phyloP scores from a whole-genome alignment of 2,329 filamentous ascomycete species.

The Colletotrichum sp. region DNA sequence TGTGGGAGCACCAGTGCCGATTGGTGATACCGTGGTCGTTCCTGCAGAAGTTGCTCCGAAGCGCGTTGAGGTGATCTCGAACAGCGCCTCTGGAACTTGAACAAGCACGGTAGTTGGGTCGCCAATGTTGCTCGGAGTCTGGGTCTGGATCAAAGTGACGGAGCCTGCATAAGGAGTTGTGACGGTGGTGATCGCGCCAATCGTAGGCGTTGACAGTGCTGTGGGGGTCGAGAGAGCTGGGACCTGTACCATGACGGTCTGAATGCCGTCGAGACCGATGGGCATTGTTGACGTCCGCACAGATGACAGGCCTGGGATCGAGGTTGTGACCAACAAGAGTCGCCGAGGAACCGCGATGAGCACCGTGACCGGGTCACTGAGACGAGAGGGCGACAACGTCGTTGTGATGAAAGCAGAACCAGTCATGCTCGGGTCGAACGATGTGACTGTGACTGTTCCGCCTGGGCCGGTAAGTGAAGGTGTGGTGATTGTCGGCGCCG shows the following conservation, averaged over 20 bases:
- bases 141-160: neutral
- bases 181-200: neutral
- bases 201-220: neutral
- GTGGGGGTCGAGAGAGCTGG: neutral
- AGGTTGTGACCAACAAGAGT: neutral
- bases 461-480: neutral
- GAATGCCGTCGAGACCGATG: neutral
- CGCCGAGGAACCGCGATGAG: neutral
- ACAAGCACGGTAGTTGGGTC: constrained; percentile 6
- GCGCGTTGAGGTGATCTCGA: neutral
- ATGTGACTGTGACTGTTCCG: neutral
- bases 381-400: neutral
- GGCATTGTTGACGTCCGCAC: neutral
- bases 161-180: neutral
- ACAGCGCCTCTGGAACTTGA: neutral
- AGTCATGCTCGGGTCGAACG: neutral
- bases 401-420: neutral
- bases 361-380: neutral
- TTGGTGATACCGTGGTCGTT: neutral
- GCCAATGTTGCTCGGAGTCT: neutral
- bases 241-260: neutral
- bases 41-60: constrained; percentile 5
- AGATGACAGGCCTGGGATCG: neutral
- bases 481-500: neutral
- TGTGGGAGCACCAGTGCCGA: neutral